Evolutionary conservation across 257 asterid species (phyloP).

Genomic region (Nicotiana otophora): DNA sequence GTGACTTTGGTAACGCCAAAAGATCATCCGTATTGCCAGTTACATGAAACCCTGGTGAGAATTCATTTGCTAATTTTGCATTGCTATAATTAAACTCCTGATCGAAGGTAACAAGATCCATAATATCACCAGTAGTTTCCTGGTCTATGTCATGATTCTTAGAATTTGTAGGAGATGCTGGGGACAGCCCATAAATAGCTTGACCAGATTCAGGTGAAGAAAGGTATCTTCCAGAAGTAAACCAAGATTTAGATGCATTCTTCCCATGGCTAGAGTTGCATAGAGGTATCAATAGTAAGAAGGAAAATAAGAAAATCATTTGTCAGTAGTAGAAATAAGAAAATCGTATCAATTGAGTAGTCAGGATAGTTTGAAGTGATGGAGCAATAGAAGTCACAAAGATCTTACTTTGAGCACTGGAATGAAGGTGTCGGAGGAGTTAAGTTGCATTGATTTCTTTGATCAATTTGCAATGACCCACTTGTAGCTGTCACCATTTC

Average conservation of each 20-base stretch:
- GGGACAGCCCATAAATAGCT: conserved; percentile 21
- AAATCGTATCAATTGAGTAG: neutral
- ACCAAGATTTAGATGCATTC: conserved; percentile 37
- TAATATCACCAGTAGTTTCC: conserved; percentile 26
- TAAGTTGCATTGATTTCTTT: conserved; percentile 31
- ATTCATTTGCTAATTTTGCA: conserved; percentile 23
- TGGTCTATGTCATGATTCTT: conserved; percentile 23
- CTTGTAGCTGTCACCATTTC: conserved; percentile 23
- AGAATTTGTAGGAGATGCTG: conserved; percentile 23
- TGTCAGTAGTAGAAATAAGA: neutral
- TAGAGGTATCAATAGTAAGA: neutral
- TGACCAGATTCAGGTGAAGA: conserved; percentile 47
- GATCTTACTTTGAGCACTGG: conserved; percentile 44
- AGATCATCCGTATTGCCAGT: conserved; percentile 15
- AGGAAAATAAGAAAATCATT: neutral
- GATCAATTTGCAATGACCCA: conserved; percentile 26
- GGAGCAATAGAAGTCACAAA: neutral
- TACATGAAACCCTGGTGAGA: conserved; percentile 25
- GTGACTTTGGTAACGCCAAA: conserved; percentile 20
- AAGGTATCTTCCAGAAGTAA: conserved; percentile 31
- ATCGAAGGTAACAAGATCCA: conserved; percentile 32
- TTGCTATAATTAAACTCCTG: conserved; percentile 28
- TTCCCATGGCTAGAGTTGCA: conserved; percentile 33
- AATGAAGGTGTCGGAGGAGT: conserved; percentile 63
- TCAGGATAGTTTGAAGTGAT: neutral